A percentile compares a stretch with the other conserved stretches of the same genome.
Evolutionary conservation across 768 basidiomycete species (phyloP).

Genomic region (Panaeolus papilionaceus): DNA sequence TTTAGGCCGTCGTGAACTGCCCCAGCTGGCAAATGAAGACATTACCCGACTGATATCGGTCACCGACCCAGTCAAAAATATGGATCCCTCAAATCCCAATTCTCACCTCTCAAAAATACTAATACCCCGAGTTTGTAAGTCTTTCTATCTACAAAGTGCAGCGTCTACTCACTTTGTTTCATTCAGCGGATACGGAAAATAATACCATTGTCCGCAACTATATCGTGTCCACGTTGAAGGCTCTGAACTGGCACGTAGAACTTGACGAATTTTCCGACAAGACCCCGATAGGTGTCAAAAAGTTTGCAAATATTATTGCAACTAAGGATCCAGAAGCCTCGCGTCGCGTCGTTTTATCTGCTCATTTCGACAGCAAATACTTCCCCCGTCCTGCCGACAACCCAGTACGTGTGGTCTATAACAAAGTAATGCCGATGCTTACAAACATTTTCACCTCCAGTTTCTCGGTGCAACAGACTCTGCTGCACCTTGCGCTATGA

Average conservation of each 20-base stretch:
- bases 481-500: conserved; percentile 92
- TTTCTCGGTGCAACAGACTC: conserved; percentile 98
- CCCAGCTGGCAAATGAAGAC: conserved; percentile 54
- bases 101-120: conserved; percentile 86
- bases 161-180: conserved; percentile 14
- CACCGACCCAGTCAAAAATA: conserved; percentile 69
- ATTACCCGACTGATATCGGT: conserved; percentile 55
- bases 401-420: conserved; percentile 56
- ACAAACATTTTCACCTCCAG: conserved; percentile 44
- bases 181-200: conserved; percentile 71
- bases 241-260: conserved; percentile 87
- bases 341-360: conserved; percentile 84
- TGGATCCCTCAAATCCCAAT: conserved; percentile 67
- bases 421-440: conserved; percentile 20
- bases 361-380: conserved; percentile 95
- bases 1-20: conserved; percentile 48
- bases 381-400: conserved; percentile 73
- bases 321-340: conserved; percentile 92
- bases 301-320: conserved; percentile 91
- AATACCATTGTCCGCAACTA: conserved; percentile 86
- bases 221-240: conserved; percentile 72
- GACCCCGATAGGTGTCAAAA: conserved; percentile 83
- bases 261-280: conserved; percentile 77
- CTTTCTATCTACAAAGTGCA: background rate
- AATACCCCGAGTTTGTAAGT: conserved; percentile 82